Base-by-base conservation (phyloP, 192 early-diverging fungal species). In the Linderina pennispora region DNA sequence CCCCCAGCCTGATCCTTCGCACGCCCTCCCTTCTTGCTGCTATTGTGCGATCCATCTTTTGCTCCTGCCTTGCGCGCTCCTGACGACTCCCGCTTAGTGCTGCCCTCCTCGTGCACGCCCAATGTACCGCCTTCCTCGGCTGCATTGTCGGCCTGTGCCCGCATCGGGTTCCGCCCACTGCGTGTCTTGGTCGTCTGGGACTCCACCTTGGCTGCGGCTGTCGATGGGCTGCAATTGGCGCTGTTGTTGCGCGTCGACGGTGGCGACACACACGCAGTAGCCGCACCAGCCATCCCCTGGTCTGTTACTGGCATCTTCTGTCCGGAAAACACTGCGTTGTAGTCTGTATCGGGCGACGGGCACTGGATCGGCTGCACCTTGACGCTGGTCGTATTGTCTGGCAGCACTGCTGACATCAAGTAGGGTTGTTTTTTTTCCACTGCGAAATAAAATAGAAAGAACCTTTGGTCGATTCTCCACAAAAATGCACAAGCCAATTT, bases 221-320 rank as follows among this genome's bases (percentile, higher is more conserved):
- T 49, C 14, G 35, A 47, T n/a, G 67, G 48, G 41, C 56, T 71
- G 35, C 48, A 48, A 18, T 56, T 55, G 3, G 53, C 45, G 43
- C 67, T 69, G 47, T 32, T 64, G 24, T 54, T 48, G 11, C 48
- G 53, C 1, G 61, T 58, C 31, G 32, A 36, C 14, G 53, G 48
- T 13, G 51, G 61, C 22, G 61, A 63, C 0, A 60, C 23, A 23
- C 48, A 53, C 4, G 36, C 48, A 26, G 56, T 24, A 11, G 39
- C 53, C 48, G 48, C 39, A 18, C 10, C 33, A 13, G 36, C 36
- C 46, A 26, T 41, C 26, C 46, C 51, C 41, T 25, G 36, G 19
- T 18, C 46, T 15, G 35, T 23, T 43, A 36, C 36, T 31, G 39
- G 16, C 22, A 36, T 40, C 38, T 34, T 33, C 21, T 28, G 28